These are phyloP conservation scores for Neopestalotiopsis rosae DNA, from an alignment of 2,329 filamentous ascomycete species.

Conservation along the genomic window DNA sequence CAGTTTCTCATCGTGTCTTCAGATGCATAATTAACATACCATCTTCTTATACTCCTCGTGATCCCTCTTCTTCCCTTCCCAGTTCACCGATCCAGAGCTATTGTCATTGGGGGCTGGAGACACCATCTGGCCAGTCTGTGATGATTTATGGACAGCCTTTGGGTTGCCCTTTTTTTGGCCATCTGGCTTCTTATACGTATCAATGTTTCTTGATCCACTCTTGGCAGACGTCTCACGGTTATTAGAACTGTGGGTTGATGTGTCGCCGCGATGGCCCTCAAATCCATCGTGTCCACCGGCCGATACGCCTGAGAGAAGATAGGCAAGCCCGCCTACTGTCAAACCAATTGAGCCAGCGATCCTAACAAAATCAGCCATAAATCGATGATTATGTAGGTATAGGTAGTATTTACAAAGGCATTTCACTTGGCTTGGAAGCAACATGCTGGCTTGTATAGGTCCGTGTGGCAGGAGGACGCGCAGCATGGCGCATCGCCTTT, in stretches of 20 bases:
- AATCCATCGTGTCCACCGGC: constrained; percentile 10
- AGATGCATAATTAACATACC: constrained; percentile 17
- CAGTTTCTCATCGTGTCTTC: neutral
- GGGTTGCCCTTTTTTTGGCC: constrained; percentile 7
- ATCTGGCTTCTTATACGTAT: neutral
- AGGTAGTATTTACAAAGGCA: constrained; percentile 33
- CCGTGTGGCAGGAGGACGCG: constrained; percentile 20
- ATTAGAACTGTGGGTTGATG: neutral
- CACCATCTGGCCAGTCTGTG: constrained; percentile 22
- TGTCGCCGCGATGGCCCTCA: neutral
- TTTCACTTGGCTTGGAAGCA: constrained; percentile 29
- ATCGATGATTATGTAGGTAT: too few species aligned
- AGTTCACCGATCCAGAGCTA: constrained; percentile 22
- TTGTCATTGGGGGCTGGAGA: constrained; percentile 26
- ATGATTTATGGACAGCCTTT: constrained; percentile 15
- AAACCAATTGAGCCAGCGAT: constrained; percentile 28
- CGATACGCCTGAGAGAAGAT: constrained; percentile 21
- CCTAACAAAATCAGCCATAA: constrained; percentile 24
- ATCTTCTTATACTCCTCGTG: constrained; percentile 29
- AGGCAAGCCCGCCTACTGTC: constrained; percentile 27
- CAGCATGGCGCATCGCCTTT: constrained; percentile 11
- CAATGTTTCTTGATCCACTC: neutral
- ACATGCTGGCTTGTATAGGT: constrained; percentile 23
- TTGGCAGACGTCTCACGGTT: neutral
- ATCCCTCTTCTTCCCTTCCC: constrained; percentile 28